These are phyloP conservation scores for Leccinum ochraceum DNA, from an alignment of 768 basidiomycete species.

Conservation along the genomic window DNA sequence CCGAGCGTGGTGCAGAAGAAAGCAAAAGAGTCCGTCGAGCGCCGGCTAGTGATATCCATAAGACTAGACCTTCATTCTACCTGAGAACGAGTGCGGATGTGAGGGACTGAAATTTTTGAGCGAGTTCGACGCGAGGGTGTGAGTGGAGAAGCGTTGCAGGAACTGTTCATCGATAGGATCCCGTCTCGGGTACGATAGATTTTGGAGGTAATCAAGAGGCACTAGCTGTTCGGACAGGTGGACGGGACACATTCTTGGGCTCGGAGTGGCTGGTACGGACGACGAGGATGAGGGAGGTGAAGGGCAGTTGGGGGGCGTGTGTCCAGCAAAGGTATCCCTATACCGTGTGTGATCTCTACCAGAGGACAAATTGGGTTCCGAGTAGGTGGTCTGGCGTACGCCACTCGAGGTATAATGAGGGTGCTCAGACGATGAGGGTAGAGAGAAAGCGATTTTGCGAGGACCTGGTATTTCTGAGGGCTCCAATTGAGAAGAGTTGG, in stretches of 20 bases:
- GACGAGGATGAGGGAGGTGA: conserved; percentile 40
- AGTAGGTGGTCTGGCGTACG: conserved; percentile 34
- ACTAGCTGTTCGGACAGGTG: conserved; percentile 47
- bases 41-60: background rate
- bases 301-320: conserved; percentile 27
- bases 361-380: conserved; percentile 30
- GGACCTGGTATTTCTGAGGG: conserved; percentile 21
- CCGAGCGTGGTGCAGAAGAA: conserved; percentile 4
- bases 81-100: conserved; percentile 24
- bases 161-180: conserved; percentile 67
- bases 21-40: conserved; percentile 3
- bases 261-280: conserved; percentile 41
- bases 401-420: conserved; percentile 19
- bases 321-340: conserved; percentile 25
- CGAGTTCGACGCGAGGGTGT: conserved; percentile 21
- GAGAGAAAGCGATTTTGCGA: conserved; percentile 32
- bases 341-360: conserved; percentile 22
- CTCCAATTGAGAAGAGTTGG: conserved; percentile 28
- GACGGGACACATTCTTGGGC: conserved; percentile 23
- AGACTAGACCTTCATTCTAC: conserved; percentile 26
- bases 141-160: conserved; percentile 54
- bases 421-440: conserved; percentile 32
- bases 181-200: conserved; percentile 51
- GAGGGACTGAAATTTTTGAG: conserved; percentile 23
- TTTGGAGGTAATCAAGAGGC: conserved; percentile 63